A percentile compares a stretch with the other conserved stretches of the same genome.
Evolutionary conservation across 257 asterid species (phyloP).

Genomic region (Fraxinus pennsylvanica): DNA sequence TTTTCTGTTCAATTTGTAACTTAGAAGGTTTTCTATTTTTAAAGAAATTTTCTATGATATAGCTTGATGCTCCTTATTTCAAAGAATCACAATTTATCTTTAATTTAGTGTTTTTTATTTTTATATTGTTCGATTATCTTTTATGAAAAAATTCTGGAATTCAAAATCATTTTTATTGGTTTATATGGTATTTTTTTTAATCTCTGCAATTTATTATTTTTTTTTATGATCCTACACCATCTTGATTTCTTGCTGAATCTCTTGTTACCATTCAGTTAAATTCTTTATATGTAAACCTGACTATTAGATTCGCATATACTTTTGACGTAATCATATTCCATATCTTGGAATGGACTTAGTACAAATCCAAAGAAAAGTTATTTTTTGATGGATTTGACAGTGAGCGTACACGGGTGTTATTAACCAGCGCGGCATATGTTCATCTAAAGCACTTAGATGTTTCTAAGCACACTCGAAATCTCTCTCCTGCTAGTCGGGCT

Average conservation of each 20-base stretch:
- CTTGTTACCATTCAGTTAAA: not conserved
- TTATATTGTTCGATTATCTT: too few relatives aligned
- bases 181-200: too few relatives aligned
- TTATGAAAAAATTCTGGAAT: too few relatives aligned
- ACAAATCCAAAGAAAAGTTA: not conserved
- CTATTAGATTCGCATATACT: too few relatives aligned
- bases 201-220: not conserved
- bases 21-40: too few relatives aligned
- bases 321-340: too few relatives aligned
- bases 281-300: not conserved
- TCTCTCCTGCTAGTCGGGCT: slow-evolving; percentile 91
- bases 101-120: too few relatives aligned
- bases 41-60: not conserved
- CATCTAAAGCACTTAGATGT: slow-evolving; percentile 76
- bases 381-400: slow-evolving; percentile 45
- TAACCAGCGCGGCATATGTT: slow-evolving; percentile 29
- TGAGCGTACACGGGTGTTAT: slow-evolving; percentile 58
- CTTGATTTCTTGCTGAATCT: not conserved
- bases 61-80: too few relatives aligned
- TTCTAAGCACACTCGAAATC: slow-evolving; percentile 81
- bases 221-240: not conserved
- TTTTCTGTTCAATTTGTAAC: too few relatives aligned
- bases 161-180: too few relatives aligned
- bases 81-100: too few relatives aligned
- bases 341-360: not conserved